Conservation (phyloP, 1,284 basidiomycete species). For the Erythrobasidium hasegawianum region DNA sequence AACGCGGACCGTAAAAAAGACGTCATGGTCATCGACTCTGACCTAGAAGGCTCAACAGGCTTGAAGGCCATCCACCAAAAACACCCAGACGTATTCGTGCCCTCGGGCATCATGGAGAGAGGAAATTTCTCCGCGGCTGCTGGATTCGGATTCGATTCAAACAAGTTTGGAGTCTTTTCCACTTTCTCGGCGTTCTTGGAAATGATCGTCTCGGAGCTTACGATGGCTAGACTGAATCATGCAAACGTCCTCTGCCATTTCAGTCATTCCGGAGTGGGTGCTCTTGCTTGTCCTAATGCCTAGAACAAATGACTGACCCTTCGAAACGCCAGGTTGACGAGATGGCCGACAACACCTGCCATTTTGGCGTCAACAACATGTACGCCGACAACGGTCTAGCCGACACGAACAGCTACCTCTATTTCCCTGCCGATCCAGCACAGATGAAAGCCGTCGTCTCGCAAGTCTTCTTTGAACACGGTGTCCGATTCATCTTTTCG, state of each 20-base stretch:
- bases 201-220: slow-evolving; percentile 79
- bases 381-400: slow-evolving; percentile 78
- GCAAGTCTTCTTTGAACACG: slow-evolving; percentile 72
- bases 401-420: slow-evolving; percentile 70
- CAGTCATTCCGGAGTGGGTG: slow-evolving; percentile 64
- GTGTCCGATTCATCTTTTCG: slow-evolving; percentile 76
- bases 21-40: slow-evolving; percentile 81
- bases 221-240: slow-evolving; percentile 84
- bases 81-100: slow-evolving; percentile 77
- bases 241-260: slow-evolving; percentile 81
- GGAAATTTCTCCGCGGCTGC: slow-evolving; percentile 78
- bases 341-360: slow-evolving; percentile 73
- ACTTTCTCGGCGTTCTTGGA: slow-evolving; percentile 84
- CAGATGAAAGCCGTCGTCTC: slow-evolving; percentile 74
- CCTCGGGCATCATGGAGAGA: slow-evolving; percentile 77
- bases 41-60: slow-evolving; percentile 79
- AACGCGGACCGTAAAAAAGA: slow-evolving; percentile 72
- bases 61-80: slow-evolving; percentile 78
- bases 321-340: slow-evolving; percentile 56
- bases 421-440: slow-evolving; percentile 75
- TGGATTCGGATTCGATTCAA: slow-evolving; percentile 63
- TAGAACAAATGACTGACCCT: no score
- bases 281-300: no score
- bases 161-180: slow-evolving; percentile 58
- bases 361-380: slow-evolving; percentile 65